Evolutionary conservation across 148 eudicot species (phyloP).

Genomic region (Vaccinium myrtillus): DNA sequence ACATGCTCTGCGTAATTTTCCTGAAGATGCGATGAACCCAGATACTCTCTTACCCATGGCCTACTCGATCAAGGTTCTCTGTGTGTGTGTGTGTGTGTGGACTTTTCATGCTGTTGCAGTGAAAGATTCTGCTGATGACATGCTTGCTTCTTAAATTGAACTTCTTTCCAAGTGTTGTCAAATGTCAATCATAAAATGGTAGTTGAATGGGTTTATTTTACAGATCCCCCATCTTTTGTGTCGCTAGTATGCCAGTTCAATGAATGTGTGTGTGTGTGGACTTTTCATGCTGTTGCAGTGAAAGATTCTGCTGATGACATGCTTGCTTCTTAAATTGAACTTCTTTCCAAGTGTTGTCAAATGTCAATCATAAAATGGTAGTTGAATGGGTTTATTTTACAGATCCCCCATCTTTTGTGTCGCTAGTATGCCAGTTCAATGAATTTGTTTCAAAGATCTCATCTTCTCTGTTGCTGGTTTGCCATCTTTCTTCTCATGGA

Average conservation of each 20-base stretch:
- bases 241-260: not conserved
- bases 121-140: not conserved
- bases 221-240: not conserved
- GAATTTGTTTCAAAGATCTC: not conserved
- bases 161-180: not conserved
- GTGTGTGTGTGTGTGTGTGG: too few relatives aligned
- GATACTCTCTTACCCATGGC: slow-evolving; percentile 86
- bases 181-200: not conserved
- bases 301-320: not conserved
- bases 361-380: not conserved
- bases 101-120: not conserved
- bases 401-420: not conserved
- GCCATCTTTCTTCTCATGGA: not conserved
- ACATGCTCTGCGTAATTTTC: slow-evolving; percentile 83
- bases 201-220: not conserved
- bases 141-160: not conserved
- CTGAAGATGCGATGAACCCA: slow-evolving; percentile 90
- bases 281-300: not conserved
- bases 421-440: not conserved
- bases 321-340: not conserved
- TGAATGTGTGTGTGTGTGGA: not conserved
- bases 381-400: not conserved
- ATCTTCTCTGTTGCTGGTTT: not conserved
- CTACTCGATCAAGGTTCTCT: slow-evolving; percentile 73
- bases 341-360: not conserved